Evolutionary conservation across 2,329 filamentous ascomycete genomes (phyloP), one percentile per base, ranked within the genome.

Genomic region (Rutstroemia sp.): DNA sequence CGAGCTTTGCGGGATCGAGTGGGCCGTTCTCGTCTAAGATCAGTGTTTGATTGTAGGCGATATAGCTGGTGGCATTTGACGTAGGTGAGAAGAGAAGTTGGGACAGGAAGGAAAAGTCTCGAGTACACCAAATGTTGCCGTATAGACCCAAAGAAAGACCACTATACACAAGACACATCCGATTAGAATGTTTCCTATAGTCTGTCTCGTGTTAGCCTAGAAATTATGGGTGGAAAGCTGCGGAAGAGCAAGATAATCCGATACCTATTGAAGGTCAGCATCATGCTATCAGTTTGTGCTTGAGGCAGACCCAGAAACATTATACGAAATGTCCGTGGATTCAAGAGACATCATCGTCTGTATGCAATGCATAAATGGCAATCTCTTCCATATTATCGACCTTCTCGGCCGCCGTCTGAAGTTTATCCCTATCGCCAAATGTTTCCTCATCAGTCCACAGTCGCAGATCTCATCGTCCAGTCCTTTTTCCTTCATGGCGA

Each of bases 81-180:
- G 54, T 57, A 3, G 63, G 61, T 5, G 67, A 65, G 57, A 74
- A 77, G 4, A 78, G 67, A 38, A 70, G 58, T 59, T 77, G 71
- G 4, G 72, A 71, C 5, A 77, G 59, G 61, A 75, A 75, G 1
- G 74, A 74, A 50, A 76, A 74, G 37, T 70, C 65, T 37, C 67
- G 62, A 0, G 73, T 68, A 5, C 67, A 61, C 71, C 71, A 77
- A 5, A 72, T 54, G 50, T 77, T 75, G 39, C 67, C 66, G 58
- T 76, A 77, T 74, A 77, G 10, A 74, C 50, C 2, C 63, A 70
- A 53, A 70, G 65, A 59, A 71, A 70, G 19, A 71, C 41, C 41
- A 62, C 57, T 25, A 71, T 66, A 47, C 70, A 72, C 6, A 65
- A 49, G 12, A 70, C 27, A 38, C 65, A 69, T 12, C 71, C 71